Base-by-base conservation (phyloP, 148 eudicot species). In the Chenopodium album region DNA sequence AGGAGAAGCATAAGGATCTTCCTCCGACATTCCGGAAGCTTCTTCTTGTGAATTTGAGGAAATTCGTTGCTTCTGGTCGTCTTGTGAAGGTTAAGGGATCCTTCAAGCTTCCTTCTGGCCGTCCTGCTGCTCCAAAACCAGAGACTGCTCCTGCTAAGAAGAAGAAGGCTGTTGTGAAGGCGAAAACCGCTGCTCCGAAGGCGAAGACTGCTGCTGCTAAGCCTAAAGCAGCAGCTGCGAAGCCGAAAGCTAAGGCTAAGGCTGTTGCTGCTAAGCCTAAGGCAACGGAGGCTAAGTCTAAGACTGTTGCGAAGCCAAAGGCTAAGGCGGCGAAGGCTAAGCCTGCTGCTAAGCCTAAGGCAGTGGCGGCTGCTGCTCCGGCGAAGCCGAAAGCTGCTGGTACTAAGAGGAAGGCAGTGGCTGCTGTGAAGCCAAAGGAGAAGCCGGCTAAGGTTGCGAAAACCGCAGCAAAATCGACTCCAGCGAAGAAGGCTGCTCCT, bases 11-110 rank as follows among this genome's bases (percentile, higher is more conserved):
- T 7, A 89, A 88, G 84, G 48, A 82, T 20, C 76, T 92, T 63
- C 92, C 96, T 0, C 1, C 86, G 3, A 92, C 87, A 73, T 92
- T 89, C 85, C 79, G 85, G 85, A 92, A 90, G 85, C 78, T 90
- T 72, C 77, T 92, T 2, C 37, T 87, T 4, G 73, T 73, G 0
- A 87, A 87, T 12, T 70, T 90, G 82, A 85, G 70, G 75, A 90
- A 89, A 71, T 71, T 86, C 4, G 89, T 87, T 7, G 87, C 91
- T 17, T 69, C 82, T 1, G 88, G 79, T 3, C 85, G 85, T 7
- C 60, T 90, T 0, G 84, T 83, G 5, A 90, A 90, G 84, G 89
- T 90, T 22, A 90, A 90, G 54, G 85, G 75, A 32, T 88, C 91
- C 0, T 90, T 22, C 78, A 90, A 90, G 85, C 89, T 90, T 29